These are phyloP conservation scores for Solanum hybrid DNA, from an alignment of 305 asterid genomes.

Conservation along the genomic window DNA sequence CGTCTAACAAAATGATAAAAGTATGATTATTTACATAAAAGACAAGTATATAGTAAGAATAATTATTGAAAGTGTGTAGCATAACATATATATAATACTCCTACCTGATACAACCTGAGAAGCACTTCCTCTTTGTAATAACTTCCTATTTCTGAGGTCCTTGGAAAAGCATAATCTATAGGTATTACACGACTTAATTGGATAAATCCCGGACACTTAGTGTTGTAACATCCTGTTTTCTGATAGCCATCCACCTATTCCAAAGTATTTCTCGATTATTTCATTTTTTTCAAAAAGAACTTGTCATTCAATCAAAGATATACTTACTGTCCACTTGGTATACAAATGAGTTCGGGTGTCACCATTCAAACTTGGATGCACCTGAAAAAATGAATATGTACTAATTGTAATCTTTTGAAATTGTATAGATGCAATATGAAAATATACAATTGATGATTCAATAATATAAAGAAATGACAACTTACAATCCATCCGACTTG, in stretches of 20 bases:
- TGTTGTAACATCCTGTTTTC: neutral
- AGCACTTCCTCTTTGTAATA: neutral
- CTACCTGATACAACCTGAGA: neutral
- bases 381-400: neutral
- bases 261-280: neutral
- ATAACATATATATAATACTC: neutral
- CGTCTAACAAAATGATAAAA: neutral
- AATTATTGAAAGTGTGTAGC: neutral
- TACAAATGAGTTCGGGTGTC: neutral
- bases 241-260: neutral
- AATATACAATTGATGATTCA: neutral
- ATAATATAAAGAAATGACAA: neutral
- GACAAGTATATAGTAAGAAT: neutral
- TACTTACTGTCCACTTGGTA: slow-evolving; percentile 1
- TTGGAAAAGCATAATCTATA: neutral
- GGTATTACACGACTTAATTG: neutral
- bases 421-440: neutral
- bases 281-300: neutral
- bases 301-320: neutral
- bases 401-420: neutral
- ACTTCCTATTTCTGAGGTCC: neutral
- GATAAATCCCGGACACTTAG: neutral
- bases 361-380: neutral
- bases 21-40: neutral
- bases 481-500: slow-evolving; percentile 5